These are phyloP conservation scores for Daldinia sp. DNA, from an alignment of 2,329 filamentous ascomycete species.

Conservation along the genomic window DNA sequence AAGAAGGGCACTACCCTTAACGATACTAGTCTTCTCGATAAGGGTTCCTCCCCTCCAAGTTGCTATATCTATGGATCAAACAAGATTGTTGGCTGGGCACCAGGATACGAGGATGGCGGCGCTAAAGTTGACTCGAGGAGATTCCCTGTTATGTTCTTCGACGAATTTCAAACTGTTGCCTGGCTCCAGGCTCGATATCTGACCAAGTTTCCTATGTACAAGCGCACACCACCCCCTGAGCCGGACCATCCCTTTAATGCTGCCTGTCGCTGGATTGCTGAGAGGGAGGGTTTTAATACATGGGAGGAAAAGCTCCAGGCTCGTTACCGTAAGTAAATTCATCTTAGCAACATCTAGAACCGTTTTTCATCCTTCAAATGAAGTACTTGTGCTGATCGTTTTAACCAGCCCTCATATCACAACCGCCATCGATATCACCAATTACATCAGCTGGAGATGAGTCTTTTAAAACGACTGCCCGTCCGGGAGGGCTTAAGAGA, in stretches of 20 bases:
- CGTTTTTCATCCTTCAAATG: not conserved
- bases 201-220: conserved; percentile 38
- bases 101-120: conserved; percentile 49
- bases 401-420: not conserved
- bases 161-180: conserved; percentile 39
- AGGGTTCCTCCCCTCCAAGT: conserved; percentile 39
- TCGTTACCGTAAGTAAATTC: conserved; percentile 27
- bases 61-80: conserved; percentile 48
- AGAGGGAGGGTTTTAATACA: conserved; percentile 38
- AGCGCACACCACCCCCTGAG: conserved; percentile 19
- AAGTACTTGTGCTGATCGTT: not conserved
- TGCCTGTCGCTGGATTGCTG: conserved; percentile 42
- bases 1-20: conserved; percentile 39
- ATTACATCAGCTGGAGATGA: not conserved
- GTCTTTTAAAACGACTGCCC: not conserved
- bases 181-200: conserved; percentile 40
- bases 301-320: conserved; percentile 40
- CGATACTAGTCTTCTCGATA: conserved; percentile 45
- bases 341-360: not conserved
- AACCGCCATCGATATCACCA: not conserved
- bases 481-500: not conserved
- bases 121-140: conserved; percentile 46
- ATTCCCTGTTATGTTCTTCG: conserved; percentile 53
- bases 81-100: conserved; percentile 49
- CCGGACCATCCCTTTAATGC: conserved; percentile 37